Evolutionary conservation across 148 eudicot genomes (phyloP), one percentile per base, ranked within the genome.

Genomic region (Vaccinium macrocarpon): DNA sequence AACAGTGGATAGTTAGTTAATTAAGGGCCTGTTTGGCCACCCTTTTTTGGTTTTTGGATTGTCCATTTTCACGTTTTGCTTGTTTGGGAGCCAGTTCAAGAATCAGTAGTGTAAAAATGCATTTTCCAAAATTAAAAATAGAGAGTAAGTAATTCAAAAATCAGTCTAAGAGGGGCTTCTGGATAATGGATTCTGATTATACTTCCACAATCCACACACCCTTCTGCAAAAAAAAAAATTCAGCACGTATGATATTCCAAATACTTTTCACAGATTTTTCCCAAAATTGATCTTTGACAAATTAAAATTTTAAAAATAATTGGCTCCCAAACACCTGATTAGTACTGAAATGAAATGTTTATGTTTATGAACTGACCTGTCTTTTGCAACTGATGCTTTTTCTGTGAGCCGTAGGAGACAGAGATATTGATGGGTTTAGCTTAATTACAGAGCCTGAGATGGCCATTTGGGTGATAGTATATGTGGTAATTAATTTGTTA

Each of bases 391-490:
- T 29, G 12, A 21, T 62, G 32, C 23, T 12, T 51, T 7, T 79
- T 25, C 64, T 82, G 46, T 29, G 74, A 14, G 74, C 15, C 7
- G 48, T 48, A 0, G 75, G 71, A 18, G 25, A 4, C 64, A 70
- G 59, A 21, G 81, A 81, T 50, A 56, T 35, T 6, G 82, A 74
- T 19, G 81, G 85, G 80, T 83, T 62, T 56, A 85, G 50, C 9
- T 81, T 74, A 9, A 85, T 80, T 23, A 52, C 68, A 66, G 88
- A 11, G 55, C 86, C 86, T 12, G 86, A 55, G 72, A 66, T 27
- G 14, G 84, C 87, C 88, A 85, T 85, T 16, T 55, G 48, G 15
- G 62, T 53, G 78, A 82, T 15, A 55, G 61, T 35, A 51, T 27
- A n/a, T 62, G 50, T 62, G 50, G n/a, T 61, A 61, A 83, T 53